A percentile compares a stretch with the other conserved stretches of the same genome.
Conservation (phyloP, 1,284 basidiomycete species). For the Xerocomus tenax region DNA sequence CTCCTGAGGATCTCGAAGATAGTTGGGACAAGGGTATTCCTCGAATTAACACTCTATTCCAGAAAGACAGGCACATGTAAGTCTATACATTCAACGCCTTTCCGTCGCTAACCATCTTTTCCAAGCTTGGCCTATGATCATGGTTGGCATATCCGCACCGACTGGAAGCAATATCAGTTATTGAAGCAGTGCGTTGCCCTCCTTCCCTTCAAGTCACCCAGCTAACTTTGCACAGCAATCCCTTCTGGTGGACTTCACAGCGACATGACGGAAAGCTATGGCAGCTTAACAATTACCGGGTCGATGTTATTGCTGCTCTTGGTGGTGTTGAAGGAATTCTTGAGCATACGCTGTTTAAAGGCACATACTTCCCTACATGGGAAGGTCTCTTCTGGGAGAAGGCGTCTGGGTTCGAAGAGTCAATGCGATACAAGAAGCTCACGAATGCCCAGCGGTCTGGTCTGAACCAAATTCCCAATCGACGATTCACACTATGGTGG, state of each 20-base stretch:
- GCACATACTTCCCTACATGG: constrained; percentile 91
- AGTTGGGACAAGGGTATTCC: constrained; percentile 98
- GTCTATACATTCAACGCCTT: constrained; percentile 35
- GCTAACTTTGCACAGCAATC: constrained; percentile 51
- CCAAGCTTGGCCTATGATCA: constrained; percentile 90
- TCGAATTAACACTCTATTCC: constrained; percentile 94
- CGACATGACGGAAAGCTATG: constrained; percentile 97
- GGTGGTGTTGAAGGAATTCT: constrained; percentile 97
- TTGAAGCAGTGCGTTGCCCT: constrained; percentile 64
- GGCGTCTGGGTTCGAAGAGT: constrained; percentile 89
- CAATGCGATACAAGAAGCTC: constrained; percentile 94
- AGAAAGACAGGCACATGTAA: constrained; percentile 93
- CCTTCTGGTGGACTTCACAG: constrained; percentile 98
- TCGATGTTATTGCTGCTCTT: constrained; percentile 97
- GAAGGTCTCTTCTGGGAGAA: constrained; percentile 96
- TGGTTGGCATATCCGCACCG: constrained; percentile 91
- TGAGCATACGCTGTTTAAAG: constrained; percentile 97
- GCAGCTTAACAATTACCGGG: constrained; percentile 97
- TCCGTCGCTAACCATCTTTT: constrained; percentile 37
- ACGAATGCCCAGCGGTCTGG: constrained; percentile 94
- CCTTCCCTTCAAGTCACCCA: background rate
- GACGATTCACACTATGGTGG: constrained; percentile 99
- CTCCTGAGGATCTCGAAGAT: constrained; percentile 94
- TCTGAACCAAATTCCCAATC: constrained; percentile 97
- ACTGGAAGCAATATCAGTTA: constrained; percentile 97